Conservation (phyloP, 805 yeast genomes). For the Priceomyces fermenticarens region DNA sequence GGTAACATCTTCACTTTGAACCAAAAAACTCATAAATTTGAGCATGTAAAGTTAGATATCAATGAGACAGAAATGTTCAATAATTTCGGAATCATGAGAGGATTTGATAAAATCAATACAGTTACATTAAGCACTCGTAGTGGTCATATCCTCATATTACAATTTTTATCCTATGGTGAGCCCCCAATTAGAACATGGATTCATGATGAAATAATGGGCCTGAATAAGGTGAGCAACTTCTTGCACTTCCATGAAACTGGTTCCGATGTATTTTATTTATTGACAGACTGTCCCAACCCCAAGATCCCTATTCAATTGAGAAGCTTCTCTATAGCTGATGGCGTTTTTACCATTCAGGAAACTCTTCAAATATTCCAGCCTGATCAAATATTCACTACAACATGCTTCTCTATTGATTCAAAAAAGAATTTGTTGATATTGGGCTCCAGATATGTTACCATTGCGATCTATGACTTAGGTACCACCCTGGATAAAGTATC, state of each 20-base stretch:
- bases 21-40: conserved; percentile 22
- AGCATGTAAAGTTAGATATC: conserved; percentile 6
- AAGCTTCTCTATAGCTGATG: conserved; percentile 23
- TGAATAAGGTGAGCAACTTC: conserved; percentile 51
- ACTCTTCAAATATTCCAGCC: conserved; percentile 34
- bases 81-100: conserved; percentile 43
- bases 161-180: conserved; percentile 9
- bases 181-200: conserved; percentile 24
- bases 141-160: conserved; percentile 44
- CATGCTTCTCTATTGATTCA: conserved; percentile 49
- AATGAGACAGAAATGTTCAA: conserved; percentile 22
- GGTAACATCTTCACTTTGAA: conserved; percentile 49
- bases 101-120: conserved; percentile 30
- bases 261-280: conserved; percentile 26
- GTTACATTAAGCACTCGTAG: conserved; percentile 24
- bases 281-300: conserved; percentile 70
- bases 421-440: conserved; percentile 44
- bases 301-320: conserved; percentile 48
- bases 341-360: conserved; percentile 19
- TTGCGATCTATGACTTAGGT: conserved; percentile 51
- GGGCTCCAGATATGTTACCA: conserved; percentile 70
- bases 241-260: conserved; percentile 25
- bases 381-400: conserved; percentile 52
- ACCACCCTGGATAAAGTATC: conserved; percentile 13
- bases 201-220: conserved; percentile 16